Evolutionary conservation across 805 yeast genomes (phyloP).

Genomic region (Ogataea haglerorum): DNA sequence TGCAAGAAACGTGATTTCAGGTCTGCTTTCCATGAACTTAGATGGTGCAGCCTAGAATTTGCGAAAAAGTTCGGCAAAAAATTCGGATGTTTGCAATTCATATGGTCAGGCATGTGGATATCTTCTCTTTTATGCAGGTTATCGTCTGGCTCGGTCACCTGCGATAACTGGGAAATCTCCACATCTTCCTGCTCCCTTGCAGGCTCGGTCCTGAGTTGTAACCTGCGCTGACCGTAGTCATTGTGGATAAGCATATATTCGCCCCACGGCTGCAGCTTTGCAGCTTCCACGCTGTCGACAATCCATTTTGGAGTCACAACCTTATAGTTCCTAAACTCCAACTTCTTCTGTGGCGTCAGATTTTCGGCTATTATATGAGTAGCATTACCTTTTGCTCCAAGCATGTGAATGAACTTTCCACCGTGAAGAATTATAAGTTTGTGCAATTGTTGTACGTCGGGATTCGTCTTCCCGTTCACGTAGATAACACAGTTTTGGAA

Average conservation of each 20-base stretch:
- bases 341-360: constrained; percentile 70
- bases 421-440: constrained; percentile 72
- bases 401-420: constrained; percentile 67
- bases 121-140: constrained; percentile 8
- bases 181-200: constrained; percentile 4
- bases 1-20: constrained; percentile 58
- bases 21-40: constrained; percentile 82
- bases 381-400: constrained; percentile 66
- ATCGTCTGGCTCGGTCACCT: constrained; percentile 13
- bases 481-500: constrained; percentile 65
- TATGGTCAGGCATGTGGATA: constrained; percentile 9
- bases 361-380: constrained; percentile 83
- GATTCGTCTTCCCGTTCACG: constrained; percentile 87
- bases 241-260: constrained; percentile 51
- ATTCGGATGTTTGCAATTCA: constrained; percentile 73
- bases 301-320: constrained; percentile 88
- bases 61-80: constrained; percentile 71
- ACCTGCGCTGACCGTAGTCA: constrained; percentile 52
- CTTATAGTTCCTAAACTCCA: constrained; percentile 61
- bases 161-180: constrained; percentile 10
- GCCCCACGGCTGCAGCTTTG: constrained; percentile 63
- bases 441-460: constrained; percentile 72
- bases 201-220: constrained; percentile 22
- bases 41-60: constrained; percentile 81
- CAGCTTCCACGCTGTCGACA: constrained; percentile 51